A percentile compares a stretch with the other conserved stretches of the same genome.
Conservation (phyloP, 1,284 basidiomycete genomes). For the Rhodotorula sp. region DNA sequence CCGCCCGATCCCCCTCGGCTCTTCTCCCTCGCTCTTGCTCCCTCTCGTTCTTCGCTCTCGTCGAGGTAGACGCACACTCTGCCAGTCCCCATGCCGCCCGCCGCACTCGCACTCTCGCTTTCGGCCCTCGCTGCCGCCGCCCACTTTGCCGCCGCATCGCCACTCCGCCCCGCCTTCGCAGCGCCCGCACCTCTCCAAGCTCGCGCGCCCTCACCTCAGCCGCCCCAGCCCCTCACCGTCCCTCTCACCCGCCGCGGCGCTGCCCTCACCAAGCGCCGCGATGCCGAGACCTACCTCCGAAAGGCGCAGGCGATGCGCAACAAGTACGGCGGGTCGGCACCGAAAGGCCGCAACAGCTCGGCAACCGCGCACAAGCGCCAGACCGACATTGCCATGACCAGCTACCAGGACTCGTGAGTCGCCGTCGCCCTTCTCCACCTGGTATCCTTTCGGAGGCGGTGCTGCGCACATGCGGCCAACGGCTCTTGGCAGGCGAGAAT, state of each 20-base stretch:
- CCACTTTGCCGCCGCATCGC: conserved; percentile 1
- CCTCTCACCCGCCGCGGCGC: conserved; percentile 24
- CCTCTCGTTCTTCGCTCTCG: background rate
- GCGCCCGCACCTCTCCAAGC: background rate
- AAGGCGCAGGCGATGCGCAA: conserved; percentile 18
- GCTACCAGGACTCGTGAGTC: conserved; percentile 38
- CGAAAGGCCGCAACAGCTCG: background rate
- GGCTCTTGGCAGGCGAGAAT: background rate
- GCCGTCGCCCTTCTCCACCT: background rate
- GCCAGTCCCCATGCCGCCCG: conserved; percentile 9
- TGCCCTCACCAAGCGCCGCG: conserved; percentile 4
- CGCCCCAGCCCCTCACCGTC: conserved; percentile 6
- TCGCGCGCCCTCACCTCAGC: background rate
- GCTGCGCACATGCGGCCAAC: background rate
- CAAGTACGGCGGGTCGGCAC: conserved; percentile 26
- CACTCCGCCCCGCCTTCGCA: background rate
- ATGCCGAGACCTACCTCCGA: conserved; percentile 17
- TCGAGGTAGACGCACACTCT: background rate
- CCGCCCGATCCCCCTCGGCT: too few species aligned
- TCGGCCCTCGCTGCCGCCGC: background rate
- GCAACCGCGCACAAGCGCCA: conserved; percentile 8
- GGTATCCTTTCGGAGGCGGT: too few species aligned
- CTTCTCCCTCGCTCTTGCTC: background rate
- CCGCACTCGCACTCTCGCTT: conserved; percentile 7
- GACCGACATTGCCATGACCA: conserved; percentile 22